A percentile compares a stretch with the other conserved stretches of the same genome.
phyloP scores from a whole-genome alignment of 164 flowering plant species.

The Chloranthus sessilifolius region DNA sequence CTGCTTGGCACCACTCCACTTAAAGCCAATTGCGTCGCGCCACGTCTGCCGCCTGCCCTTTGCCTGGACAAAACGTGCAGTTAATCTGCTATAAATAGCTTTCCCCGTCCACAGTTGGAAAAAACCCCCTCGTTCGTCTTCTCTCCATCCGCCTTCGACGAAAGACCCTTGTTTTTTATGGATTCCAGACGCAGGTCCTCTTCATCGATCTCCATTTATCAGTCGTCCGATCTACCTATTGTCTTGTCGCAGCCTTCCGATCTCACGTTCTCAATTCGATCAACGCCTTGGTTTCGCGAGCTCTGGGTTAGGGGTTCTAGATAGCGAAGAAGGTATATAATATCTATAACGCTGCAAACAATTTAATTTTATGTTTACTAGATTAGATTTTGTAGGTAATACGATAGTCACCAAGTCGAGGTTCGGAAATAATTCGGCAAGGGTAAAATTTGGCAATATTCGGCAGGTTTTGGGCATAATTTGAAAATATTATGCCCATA shows the following conservation, averaged over 20 bases:
- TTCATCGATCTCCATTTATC: constrained; percentile 4
- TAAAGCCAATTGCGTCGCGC: no score
- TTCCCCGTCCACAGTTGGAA: no score
- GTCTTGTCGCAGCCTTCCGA: constrained; percentile 10
- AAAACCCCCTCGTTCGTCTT: no score
- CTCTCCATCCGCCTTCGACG: no score
- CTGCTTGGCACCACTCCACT: no score
- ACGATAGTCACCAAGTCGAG: no score
- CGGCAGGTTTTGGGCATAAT: background rate
- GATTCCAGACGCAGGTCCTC: constrained; percentile 20
- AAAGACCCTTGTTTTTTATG: no score
- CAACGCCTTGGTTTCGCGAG: constrained; percentile 27
- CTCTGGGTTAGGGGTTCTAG: constrained; percentile 19
- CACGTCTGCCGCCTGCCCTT: no score
- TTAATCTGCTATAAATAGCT: no score
- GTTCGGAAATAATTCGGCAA: no score
- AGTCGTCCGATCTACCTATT: background rate
- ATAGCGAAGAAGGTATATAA: constrained; percentile 2
- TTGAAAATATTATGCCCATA: background rate
- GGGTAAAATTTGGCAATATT: no score
- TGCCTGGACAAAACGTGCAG: no score
- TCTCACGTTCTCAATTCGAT: constrained; percentile 15
- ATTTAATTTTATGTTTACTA: background rate
- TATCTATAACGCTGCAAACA: background rate
- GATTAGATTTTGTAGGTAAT: background rate